phyloP scores from a whole-genome alignment of 1,284 basidiomycete genomes.

The Testicularia cyperi region DNA sequence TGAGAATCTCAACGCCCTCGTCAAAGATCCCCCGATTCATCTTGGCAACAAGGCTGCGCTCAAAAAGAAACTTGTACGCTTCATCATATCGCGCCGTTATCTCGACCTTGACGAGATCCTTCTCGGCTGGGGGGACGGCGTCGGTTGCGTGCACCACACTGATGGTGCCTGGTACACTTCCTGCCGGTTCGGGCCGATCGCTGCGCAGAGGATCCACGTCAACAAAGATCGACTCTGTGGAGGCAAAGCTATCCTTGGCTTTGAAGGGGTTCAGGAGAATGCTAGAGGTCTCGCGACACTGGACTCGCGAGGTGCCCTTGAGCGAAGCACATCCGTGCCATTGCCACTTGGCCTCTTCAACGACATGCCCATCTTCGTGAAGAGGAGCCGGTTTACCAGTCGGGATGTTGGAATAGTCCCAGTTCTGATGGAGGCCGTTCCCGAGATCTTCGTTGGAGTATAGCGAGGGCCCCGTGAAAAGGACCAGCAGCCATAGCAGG shows the following conservation, averaged over 20 bases:
- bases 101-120: conserved; percentile 40
- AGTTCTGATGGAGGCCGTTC: conserved; percentile 25
- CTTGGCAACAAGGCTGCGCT: conserved; percentile 40
- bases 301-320: conserved; percentile 23
- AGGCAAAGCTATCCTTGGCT: conserved; percentile 33
- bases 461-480: conserved; percentile 34
- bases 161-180: conserved; percentile 30
- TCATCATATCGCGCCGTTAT: conserved; percentile 45
- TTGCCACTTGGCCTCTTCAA: conserved; percentile 37
- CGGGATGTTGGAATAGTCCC: conserved; percentile 34
- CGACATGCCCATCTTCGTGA: conserved; percentile 43
- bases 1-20: conserved; percentile 42
- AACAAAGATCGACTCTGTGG: conserved; percentile 42
- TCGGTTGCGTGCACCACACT: conserved; percentile 20
- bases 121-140: conserved; percentile 10
- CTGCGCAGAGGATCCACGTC: conserved; percentile 28
- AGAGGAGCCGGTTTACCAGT: conserved; percentile 31
- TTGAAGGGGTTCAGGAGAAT: conserved; percentile 34
- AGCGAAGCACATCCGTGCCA: conserved; percentile 32
- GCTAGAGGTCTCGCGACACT: conserved; percentile 24
- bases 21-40: conserved; percentile 42
- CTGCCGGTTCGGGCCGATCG: conserved; percentile 23
- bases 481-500: conserved; percentile 45
- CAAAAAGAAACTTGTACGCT: conserved; percentile 33
- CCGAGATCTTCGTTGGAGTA: conserved; percentile 8